Evolutionary conservation across 177 flowering plant species (phyloP).

Genomic region (Vitis hybrid): DNA sequence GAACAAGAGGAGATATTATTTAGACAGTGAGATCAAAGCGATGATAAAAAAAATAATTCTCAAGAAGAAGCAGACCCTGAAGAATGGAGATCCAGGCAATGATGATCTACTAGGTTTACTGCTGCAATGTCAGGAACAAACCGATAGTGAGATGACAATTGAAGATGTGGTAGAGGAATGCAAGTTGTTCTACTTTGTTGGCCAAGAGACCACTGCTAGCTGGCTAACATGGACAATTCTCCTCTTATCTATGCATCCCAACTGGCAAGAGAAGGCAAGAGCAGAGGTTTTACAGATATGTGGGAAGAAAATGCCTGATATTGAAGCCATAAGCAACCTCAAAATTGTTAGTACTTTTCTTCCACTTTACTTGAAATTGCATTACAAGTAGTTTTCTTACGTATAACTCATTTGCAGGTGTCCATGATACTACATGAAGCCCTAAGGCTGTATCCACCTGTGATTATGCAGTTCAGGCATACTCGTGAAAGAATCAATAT

Average conservation of each 20-base stretch:
- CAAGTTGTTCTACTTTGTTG: slow-evolving; percentile 55
- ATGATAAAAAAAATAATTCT: slow-evolving; percentile 28
- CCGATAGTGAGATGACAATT: slow-evolving; percentile 24
- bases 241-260: slow-evolving; percentile 44
- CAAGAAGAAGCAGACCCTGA: slow-evolving; percentile 24
- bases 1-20: too few relatives aligned
- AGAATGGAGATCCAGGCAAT: slow-evolving; percentile 14
- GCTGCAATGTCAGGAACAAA: slow-evolving; percentile 20
- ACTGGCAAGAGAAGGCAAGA: slow-evolving; percentile 64
- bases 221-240: slow-evolving; percentile 45
- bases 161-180: slow-evolving; percentile 59
- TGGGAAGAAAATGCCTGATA: slow-evolving; percentile 25
- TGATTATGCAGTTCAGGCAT: too few relatives aligned
- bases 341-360: slow-evolving; percentile 33
- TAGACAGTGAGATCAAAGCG: slow-evolving; percentile 19
- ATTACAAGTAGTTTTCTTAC: too few relatives aligned
- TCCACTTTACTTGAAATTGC: too few relatives aligned
- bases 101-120: slow-evolving; percentile 44
- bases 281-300: slow-evolving; percentile 38
- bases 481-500: too few relatives aligned
- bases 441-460: too few relatives aligned
- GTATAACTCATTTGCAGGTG: too few relatives aligned
- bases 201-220: slow-evolving; percentile 57
- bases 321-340: slow-evolving; percentile 32
- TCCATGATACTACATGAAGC: too few relatives aligned